phyloP scores from a whole-genome alignment of 2,329 filamentous ascomycete genomes.

The Colletotrichum theobromicola region DNA sequence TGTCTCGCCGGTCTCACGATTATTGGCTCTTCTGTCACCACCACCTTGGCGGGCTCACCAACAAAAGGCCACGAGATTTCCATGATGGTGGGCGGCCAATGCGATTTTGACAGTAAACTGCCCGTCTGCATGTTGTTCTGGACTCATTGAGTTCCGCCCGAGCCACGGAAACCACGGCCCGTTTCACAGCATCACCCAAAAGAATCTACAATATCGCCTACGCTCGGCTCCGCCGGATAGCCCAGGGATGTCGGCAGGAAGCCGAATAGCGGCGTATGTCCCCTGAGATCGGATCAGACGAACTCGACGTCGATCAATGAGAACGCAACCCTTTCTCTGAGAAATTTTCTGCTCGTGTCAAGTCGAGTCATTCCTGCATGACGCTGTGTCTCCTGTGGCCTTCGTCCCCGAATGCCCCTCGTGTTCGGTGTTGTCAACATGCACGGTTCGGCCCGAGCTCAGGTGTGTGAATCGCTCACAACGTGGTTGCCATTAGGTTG shows the following conservation, averaged over 20 bases:
- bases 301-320: background rate
- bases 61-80: background rate
- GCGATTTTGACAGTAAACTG: background rate
- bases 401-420: background rate
- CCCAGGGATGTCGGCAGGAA: background rate
- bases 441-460: conserved; percentile 19
- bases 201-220: background rate
- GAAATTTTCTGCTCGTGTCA: background rate
- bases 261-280: background rate
- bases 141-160: background rate
- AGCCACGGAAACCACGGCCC: background rate
- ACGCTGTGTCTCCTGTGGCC: background rate
- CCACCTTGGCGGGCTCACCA: background rate
- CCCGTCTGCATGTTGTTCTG: background rate
- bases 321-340: background rate
- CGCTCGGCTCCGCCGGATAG: background rate
- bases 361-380: background rate
- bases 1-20: background rate
- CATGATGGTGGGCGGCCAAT: background rate
- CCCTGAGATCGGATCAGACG: background rate
- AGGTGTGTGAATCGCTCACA: background rate
- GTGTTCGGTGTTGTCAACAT: background rate
- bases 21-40: background rate
- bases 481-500: background rate
- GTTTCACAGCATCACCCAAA: background rate